Conservation (phyloP, 805 yeast species). For the Yamadazyma laniorum region DNA sequence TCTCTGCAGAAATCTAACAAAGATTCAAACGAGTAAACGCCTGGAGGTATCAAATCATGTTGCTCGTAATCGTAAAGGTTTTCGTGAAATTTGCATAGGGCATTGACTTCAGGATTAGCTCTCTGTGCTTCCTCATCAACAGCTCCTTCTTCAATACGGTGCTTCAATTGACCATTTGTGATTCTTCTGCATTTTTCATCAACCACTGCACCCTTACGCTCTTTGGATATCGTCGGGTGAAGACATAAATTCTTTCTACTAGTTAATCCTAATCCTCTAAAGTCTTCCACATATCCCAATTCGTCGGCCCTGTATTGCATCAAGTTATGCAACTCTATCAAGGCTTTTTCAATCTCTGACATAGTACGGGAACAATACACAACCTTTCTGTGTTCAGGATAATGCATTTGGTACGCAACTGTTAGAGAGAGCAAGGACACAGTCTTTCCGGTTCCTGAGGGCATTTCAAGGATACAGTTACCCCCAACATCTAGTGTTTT, state of each 20-base stretch:
- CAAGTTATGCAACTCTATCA: conserved; percentile 82
- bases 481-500: conserved; percentile 95
- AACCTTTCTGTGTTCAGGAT: conserved; percentile 91
- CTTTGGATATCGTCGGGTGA: conserved; percentile 84
- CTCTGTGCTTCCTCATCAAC: conserved; percentile 55
- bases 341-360: conserved; percentile 98
- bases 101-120: conserved; percentile 32
- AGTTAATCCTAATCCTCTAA: conserved; percentile 90
- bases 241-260: conserved; percentile 92
- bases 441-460: conserved; percentile 99
- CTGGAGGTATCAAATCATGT: conserved; percentile 83
- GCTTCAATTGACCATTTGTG: conserved; percentile 86
- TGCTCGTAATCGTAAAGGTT: conserved; percentile 84
- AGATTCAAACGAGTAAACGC: conserved; percentile 92
- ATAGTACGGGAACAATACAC: conserved; percentile 98
- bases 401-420: conserved; percentile 91
- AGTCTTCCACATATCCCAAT: conserved; percentile 84
- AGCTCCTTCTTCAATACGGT: conserved; percentile 48
- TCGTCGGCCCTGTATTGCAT: conserved; percentile 86
- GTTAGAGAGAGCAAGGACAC: conserved; percentile 87
- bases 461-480: conserved; percentile 96
- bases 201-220: conserved; percentile 85
- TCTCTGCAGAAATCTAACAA: conserved; percentile 73
- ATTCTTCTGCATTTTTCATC: conserved; percentile 95
- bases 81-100: conserved; percentile 86